Evolutionary conservation across 1,284 basidiomycete genomes (phyloP), one percentile per base, ranked within the genome.

Genomic region (Erythrobasidium hasegawianum): DNA sequence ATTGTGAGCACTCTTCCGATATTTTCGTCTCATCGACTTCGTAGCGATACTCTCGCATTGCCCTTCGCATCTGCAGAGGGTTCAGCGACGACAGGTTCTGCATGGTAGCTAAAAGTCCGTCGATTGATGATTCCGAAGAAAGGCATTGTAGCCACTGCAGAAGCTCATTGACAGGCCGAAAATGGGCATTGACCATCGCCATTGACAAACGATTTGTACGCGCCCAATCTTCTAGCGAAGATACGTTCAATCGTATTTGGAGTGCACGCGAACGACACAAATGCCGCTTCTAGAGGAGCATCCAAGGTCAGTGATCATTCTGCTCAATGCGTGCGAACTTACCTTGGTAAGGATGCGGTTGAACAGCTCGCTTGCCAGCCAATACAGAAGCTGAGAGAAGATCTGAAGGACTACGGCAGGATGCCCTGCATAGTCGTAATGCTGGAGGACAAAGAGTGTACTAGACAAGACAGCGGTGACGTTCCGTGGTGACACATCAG

Each of bases 311-410:
- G 26, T n/a, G 52, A 20, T 7, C 24, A 7, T 22, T 38, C 5
- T n/a, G 24, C 24, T 33, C 1, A 52, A 41, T 20, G n/a, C 41
- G 13, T 22, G 18, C 20, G 41, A 2, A 40, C 70, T 29, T n/a
- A 72, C 72, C 67, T 72, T 83, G 1, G 88, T 90, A 33, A 97
- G 79, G 40, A 97, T 84, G 33, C 94, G 87, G 78, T 98, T 98
- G 80, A 97, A 98, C 33, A 91, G 83, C 79, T 98, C 95, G 77
- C 90, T 80, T 13, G 80, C 78, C 62, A 81, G 76, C 91, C 91
- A 95, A 75, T 91, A 95, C 80, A 94, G 86, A n/a, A 96, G 86
- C 78, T 98, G 95, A 0, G 92, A 95, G 84, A 94, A 94, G 50
- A 92, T 83, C 76, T 98, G 95, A 14, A 89, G 86, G 67, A 88